These are phyloP conservation scores for Paramyrothecium roridum DNA, from an alignment of 2,329 filamentous ascomycete genomes.

Conservation along the genomic window DNA sequence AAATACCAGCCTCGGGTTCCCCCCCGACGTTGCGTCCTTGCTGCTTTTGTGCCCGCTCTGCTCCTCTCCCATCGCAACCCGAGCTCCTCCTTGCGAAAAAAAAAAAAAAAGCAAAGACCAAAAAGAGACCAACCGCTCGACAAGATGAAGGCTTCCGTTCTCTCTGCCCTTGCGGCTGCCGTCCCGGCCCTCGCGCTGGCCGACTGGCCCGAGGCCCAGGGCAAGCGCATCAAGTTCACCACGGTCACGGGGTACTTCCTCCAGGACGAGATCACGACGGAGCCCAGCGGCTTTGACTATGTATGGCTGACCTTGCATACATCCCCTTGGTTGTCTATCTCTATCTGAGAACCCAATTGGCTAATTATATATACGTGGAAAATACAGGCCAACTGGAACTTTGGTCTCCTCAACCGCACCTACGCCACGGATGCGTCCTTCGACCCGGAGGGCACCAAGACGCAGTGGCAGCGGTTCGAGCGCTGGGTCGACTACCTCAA, in stretches of 20 bases:
- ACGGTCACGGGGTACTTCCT: slow-evolving; percentile 61
- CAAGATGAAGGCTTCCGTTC: slow-evolving; percentile 27
- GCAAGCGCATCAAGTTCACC: slow-evolving; percentile 53
- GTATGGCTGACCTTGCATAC: too few relatives aligned
- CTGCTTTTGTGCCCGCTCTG: not conserved
- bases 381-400: slow-evolving; percentile 54
- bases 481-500: slow-evolving; percentile 56
- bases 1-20: too few relatives aligned
- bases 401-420: slow-evolving; percentile 61
- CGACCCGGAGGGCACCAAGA: slow-evolving; percentile 37
- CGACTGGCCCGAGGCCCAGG: slow-evolving; percentile 25
- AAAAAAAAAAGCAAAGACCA: too few relatives aligned
- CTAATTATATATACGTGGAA: not conserved
- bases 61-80: not conserved
- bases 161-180: slow-evolving; percentile 25
- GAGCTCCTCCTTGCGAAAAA: not conserved
- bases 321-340: slow-evolving; percentile 18
- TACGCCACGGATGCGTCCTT: slow-evolving; percentile 53
- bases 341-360: too few relatives aligned
- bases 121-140: not conserved
- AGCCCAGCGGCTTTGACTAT: slow-evolving; percentile 59
- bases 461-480: slow-evolving; percentile 64
- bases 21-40: too few relatives aligned
- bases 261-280: slow-evolving; percentile 57
- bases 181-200: slow-evolving; percentile 20